These are phyloP conservation scores for Trichoderma atrobrunneum DNA, from an alignment of 2,329 filamentous ascomycete species.

Conservation along the genomic window DNA sequence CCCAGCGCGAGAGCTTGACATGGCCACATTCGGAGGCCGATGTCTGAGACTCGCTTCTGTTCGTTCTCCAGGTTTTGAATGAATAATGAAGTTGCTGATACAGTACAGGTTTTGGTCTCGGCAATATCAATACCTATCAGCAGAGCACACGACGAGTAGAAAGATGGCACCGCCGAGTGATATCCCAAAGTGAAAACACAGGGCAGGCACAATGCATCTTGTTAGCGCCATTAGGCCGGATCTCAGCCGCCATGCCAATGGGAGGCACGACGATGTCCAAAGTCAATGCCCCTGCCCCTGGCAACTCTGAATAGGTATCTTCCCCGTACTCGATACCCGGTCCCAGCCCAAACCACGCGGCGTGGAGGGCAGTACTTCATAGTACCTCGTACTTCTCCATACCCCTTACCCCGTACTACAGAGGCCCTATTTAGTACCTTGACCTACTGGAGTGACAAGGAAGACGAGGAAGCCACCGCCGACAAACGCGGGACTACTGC, in stretches of 20 bases:
- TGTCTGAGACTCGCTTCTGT: not conserved
- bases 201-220: not conserved
- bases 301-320: not conserved
- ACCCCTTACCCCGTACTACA: constrained; percentile 9
- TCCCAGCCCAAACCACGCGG: not conserved
- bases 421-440: not conserved
- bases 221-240: not conserved
- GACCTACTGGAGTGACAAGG: not conserved
- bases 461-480: constrained; percentile 6
- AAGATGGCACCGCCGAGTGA: not conserved
- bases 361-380: not conserved
- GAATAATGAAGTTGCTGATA: not conserved
- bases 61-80: not conserved
- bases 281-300: not conserved
- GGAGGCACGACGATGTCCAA: not conserved
- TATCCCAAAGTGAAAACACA: not conserved
- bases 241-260: constrained; percentile 14
- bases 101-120: not conserved
- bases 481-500: constrained; percentile 18
- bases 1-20: not conserved
- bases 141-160: not conserved
- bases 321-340: not conserved
- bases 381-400: not conserved
- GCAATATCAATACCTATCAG: not conserved
- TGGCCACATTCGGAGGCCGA: not conserved